Base-by-base conservation (phyloP, 1,284 basidiomycete species). In the Trichosporon sp. region DNA sequence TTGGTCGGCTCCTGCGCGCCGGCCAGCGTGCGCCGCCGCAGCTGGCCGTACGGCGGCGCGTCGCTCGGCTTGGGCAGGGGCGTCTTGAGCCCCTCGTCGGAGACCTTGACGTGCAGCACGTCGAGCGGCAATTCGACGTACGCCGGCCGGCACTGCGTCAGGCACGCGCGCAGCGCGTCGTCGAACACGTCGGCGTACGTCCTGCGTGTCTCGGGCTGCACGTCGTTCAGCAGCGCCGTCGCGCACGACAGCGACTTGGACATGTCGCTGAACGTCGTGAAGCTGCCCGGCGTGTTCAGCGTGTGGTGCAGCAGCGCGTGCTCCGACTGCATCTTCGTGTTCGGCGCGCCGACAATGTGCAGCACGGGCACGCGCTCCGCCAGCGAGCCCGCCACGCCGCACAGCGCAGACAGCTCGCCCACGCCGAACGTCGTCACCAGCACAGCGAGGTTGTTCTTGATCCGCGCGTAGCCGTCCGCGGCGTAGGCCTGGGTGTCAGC, bases 381-480 rank as follows among this genome's bases (percentile, higher is more conserved):
- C 65, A 85, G 83, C 62, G 77, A 77, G 23, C 84, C 85, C 2
- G 84, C 83, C n/a, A 84, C 81, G 88, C 90, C 64, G 79, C 77
- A 78, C n/a, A 91, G 89, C 2, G 92, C 92, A 58, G 89, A 91
- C 51, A 94, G 85, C 82, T 93, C 95, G 62, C 93, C 95, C 11
- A 98, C 95, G 70, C 95, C 95, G 75, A 94, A 95, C 0, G 93
- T 95, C 13, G 84, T 82, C 23, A 89, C 83, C 8, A 94, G 79
- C 6, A 90, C 92, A 60, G 92, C 91, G 66, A 93, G 83, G 68
- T 88, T 87, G 68, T 87, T 88, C 76, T 93, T 93, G 65, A 94
- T 89, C 67, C 95, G 88, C 35, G 95, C 92, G 78, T 97, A 97
- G n/a, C 95, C 95, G 79, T 98, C 95, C 0, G 92, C 92, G n/a